Evolutionary conservation across 257 asterid genomes (phyloP), one percentile per base, ranked within the genome.

Genomic region (Agastache rugosa): DNA sequence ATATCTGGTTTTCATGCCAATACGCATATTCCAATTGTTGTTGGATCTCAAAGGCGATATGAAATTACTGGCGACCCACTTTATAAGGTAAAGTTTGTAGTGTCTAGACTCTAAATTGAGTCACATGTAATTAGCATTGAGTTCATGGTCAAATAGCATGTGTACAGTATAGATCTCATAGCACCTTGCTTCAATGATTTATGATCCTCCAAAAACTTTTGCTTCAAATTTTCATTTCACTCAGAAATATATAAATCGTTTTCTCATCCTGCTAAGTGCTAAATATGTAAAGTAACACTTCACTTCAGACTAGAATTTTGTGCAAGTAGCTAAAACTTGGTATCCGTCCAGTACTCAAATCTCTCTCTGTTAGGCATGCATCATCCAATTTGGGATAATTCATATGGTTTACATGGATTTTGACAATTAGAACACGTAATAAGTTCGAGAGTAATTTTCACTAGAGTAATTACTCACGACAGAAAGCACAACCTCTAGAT

Each of bases 41-140:
- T 87, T 75, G 99, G 99, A 78, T 77, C 96, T 75, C 99, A 94
- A 82, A 63, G 80, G 90, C 96, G 99, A 19, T 94, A 92, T 76
- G 99, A 94, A 80, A 77, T 87, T 67, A 94, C 99, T 6, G 98
- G 99, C 1, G 99, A 94, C 74, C 92, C 93, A 51, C 86, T 94
- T 44, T 92, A 84, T 74, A 88, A 87, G 98, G 98, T 88, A 83
- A 77, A 64, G 47, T 47, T 39, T 45, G 25, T 55, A 59, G 35
- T 69, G 22, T 76, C 69, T n/a, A n/a, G n/a, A n/a, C n/a, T n/a
- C n/a, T 41, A 22, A 29, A 42, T 72, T 61, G 48, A 67, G 71
- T 34, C 54, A 47, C 68, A 31, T 48, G 39, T 41, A 29, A 61
- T 67, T n/a, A 22, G 48, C 50, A 63, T 53, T 41, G 68, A 29